Conservation (phyloP, 2,329 filamentous ascomycete genomes). For the Ploettnerulaceae sp. region DNA sequence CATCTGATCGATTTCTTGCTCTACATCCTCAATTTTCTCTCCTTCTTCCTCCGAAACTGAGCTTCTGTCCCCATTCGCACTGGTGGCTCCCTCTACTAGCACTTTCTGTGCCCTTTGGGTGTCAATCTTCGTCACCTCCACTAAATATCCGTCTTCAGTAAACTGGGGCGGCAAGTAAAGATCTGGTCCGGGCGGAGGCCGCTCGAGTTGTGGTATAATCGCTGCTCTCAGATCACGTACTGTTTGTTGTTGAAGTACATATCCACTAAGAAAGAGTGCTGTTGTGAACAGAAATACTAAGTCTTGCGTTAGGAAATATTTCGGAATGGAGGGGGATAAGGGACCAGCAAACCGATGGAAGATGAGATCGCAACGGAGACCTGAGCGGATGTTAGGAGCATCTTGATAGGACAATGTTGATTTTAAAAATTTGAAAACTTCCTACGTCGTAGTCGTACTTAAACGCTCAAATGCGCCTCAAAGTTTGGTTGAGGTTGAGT, state of each 20-base stretch:
- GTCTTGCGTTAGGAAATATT: conserved; percentile 8
- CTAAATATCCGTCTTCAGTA: conserved; percentile 19
- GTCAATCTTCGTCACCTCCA: conserved; percentile 17
- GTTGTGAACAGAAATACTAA: conserved; percentile 73
- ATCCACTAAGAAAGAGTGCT: conserved; percentile 82
- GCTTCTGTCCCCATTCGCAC: not conserved
- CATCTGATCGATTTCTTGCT: conserved; percentile 17
- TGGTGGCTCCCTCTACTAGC: not conserved
- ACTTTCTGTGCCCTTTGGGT: conserved; percentile 1
- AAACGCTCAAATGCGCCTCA: too few species aligned
- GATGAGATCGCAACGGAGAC: conserved; percentile 64
- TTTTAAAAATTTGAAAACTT: too few species aligned
- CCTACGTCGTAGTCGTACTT: too few species aligned
- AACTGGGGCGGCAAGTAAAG: conserved; percentile 25
- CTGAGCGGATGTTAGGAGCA: conserved; percentile 62
- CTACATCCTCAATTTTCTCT: not conserved
- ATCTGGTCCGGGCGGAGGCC: conserved; percentile 14
- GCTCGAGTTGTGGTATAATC: conserved; percentile 42
- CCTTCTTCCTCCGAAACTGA: not conserved
- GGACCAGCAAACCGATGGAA: conserved; percentile 50
- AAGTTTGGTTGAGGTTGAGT: not conserved
- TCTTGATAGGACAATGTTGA: not conserved
- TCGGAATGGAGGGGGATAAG: conserved; percentile 6
- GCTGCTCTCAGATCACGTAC: conserved; percentile 71
- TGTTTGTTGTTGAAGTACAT: conserved; percentile 81